Percentiles rank a stretch among this genome's conserved stretches.
phyloP scores from a whole-genome alignment of 2,329 filamentous ascomycete species.

The Pyricularia grisea region DNA sequence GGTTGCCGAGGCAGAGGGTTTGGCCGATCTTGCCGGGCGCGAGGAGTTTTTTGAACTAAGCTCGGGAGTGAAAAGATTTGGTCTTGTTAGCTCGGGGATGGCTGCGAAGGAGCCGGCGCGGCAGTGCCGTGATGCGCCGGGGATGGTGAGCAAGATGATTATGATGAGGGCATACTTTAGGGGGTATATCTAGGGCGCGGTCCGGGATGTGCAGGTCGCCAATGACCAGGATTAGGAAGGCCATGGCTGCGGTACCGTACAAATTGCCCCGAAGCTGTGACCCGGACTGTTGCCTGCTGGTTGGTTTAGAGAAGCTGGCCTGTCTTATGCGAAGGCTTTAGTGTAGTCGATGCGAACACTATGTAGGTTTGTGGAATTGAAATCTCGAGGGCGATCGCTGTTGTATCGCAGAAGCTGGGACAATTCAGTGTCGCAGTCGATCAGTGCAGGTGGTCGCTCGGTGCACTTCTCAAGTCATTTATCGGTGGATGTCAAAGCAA shows the following conservation, averaged over 20 bases:
- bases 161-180: conserved; percentile 53
- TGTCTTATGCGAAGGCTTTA: neutral
- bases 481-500: neutral
- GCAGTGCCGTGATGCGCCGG: neutral
- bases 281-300: neutral
- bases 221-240: conserved; percentile 83
- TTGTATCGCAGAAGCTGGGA: neutral
- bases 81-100: neutral
- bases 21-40: conserved; percentile 77
- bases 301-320: neutral
- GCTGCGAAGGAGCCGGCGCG: neutral
- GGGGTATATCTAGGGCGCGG: conserved; percentile 79
- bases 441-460: neutral
- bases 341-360: neutral
- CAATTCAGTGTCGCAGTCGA: neutral
- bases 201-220: conserved; percentile 93
- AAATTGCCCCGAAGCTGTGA: neutral
- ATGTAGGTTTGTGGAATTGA: neutral
- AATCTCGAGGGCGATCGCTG: neutral
- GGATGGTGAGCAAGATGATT: conserved; percentile 2
- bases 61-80: neutral
- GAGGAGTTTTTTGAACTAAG: conserved; percentile 75
- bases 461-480: neutral
- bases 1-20: conserved; percentile 70
- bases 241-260: conserved; percentile 46